phyloP scores from a whole-genome alignment of 1,284 basidiomycete species.

The Boletus mariae region DNA sequence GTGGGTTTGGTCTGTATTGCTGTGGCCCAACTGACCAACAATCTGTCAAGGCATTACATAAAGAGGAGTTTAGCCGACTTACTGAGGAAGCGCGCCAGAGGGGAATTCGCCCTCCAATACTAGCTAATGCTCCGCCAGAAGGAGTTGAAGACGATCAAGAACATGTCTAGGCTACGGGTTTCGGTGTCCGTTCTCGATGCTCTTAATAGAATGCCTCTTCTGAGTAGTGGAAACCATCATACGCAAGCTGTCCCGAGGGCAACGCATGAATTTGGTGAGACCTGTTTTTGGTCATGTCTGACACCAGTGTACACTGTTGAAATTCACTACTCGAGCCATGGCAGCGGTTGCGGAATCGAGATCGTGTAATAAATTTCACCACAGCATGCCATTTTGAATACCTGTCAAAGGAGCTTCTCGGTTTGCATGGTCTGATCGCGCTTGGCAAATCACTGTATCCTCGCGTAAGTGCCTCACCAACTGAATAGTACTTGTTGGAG shows the following conservation, averaged over 20 bases:
- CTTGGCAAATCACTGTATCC: constrained; percentile 1
- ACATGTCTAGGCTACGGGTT: constrained; percentile 4
- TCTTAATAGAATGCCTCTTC: constrained; percentile 3
- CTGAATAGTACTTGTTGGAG: constrained; percentile 9
- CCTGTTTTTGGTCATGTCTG: constrained; percentile 1
- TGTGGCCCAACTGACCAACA: background rate
- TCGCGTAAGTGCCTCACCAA: constrained; percentile 9
- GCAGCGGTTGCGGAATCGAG: background rate
- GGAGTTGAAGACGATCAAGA: constrained; percentile 14
- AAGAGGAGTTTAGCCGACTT: constrained; percentile 27
- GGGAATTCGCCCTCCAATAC: constrained; percentile 1
- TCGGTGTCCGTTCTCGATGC: background rate
- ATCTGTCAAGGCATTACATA: constrained; percentile 18
- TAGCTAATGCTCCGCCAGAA: constrained; percentile 1
- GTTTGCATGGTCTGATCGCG: constrained; percentile 20
- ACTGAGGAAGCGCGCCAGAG: constrained; percentile 22
- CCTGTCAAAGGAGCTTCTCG: constrained; percentile 2
- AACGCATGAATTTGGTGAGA: constrained; percentile 5
- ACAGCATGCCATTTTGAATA: constrained; percentile 5
- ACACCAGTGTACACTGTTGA: background rate
- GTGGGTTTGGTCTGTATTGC: constrained; percentile 33
- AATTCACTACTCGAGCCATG: background rate
- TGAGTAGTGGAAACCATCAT: constrained; percentile 1
- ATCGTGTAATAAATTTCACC: background rate
- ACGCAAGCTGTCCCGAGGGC: background rate